Evolutionary conservation across 2,329 filamentous ascomycete genomes (phyloP).

Genomic region (Aspergillus hiratsukae): DNA sequence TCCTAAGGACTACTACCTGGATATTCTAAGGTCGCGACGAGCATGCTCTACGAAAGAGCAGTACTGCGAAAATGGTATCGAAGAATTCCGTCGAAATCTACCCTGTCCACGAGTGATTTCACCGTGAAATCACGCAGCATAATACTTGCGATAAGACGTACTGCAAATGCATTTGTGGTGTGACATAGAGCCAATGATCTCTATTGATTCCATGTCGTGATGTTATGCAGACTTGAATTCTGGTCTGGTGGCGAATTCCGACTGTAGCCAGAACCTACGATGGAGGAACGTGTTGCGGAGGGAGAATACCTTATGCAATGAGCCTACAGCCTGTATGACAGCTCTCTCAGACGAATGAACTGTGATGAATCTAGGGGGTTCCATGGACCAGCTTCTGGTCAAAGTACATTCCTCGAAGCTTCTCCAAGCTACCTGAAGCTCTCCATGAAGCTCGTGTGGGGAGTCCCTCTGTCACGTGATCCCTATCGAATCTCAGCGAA

Average conservation of each 20-base stretch:
- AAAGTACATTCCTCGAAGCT: neutral
- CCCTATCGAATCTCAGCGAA: constrained; percentile 20
- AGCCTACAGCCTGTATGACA: neutral
- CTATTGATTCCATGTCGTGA: neutral
- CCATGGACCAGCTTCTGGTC: neutral
- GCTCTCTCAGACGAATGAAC: neutral
- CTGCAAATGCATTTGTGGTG: neutral
- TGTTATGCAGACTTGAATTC: neutral
- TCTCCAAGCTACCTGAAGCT: neutral
- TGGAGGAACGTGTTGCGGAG: neutral
- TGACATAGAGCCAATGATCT: neutral
- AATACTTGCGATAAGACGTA: neutral
- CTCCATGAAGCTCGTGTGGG: neutral
- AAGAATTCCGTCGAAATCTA: neutral
- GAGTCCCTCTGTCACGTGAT: constrained; percentile 18
- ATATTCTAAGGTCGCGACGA: neutral
- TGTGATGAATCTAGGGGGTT: neutral
- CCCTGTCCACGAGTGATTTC: neutral
- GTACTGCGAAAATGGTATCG: neutral
- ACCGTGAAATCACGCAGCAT: neutral
- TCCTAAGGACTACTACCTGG: neutral
- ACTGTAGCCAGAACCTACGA: neutral
- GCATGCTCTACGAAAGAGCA: neutral
- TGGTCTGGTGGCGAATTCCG: neutral
- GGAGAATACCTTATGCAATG: neutral